phyloP scores from a whole-genome alignment of 1,284 basidiomycete genomes.

The Volvariella surrecta region DNA sequence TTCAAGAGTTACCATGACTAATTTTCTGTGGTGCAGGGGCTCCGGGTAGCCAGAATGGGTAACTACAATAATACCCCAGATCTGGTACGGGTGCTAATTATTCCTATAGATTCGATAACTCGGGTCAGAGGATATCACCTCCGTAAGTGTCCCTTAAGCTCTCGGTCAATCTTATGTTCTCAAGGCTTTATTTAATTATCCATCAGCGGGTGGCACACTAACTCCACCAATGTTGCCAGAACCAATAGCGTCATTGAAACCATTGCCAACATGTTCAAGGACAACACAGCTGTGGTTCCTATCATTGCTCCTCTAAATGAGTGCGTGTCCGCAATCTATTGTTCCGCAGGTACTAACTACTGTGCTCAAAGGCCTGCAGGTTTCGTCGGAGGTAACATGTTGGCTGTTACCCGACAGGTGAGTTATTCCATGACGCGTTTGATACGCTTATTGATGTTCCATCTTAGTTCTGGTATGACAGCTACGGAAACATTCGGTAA shows the following conservation, averaged over 20 bases:
- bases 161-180: too few species aligned
- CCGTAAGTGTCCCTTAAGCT: too few species aligned
- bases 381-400: constrained; percentile 46
- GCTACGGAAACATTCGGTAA: constrained; percentile 69
- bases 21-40: too few species aligned
- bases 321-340: constrained; percentile 30
- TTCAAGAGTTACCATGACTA: constrained; percentile 2
- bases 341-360: neutral
- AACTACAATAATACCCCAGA: constrained; percentile 12
- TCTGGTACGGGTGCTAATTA: constrained; percentile 2
- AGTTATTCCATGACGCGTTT: constrained; percentile 5
- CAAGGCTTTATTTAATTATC: too few species aligned
- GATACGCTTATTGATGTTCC: neutral
- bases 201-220: constrained; percentile 56
- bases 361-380: constrained; percentile 62
- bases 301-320: constrained; percentile 74
- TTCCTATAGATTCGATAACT: constrained; percentile 71
- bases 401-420: constrained; percentile 49
- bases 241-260: constrained; percentile 62
- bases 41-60: constrained; percentile 80
- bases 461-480: constrained; percentile 58
- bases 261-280: constrained; percentile 53
- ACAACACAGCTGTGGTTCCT: constrained; percentile 50
- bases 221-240: constrained; percentile 58
- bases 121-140: constrained; percentile 56